Evolutionary conservation across 768 basidiomycete species (phyloP), one percentile per base, ranked within the genome.

Genomic region (Galerina marginata): DNA sequence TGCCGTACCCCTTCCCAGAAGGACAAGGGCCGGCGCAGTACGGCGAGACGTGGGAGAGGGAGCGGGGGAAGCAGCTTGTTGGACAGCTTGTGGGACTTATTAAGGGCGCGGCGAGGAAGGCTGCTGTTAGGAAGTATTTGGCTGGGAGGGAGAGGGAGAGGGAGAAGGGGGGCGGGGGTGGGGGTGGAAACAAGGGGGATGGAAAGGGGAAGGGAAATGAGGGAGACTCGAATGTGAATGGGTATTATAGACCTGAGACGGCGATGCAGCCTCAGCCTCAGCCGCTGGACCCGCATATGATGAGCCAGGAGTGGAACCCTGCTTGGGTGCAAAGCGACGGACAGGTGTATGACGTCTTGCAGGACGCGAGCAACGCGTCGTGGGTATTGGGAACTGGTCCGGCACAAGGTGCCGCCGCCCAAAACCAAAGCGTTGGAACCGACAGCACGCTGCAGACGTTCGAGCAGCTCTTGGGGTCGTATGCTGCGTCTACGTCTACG

Each of bases 11-110:
- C 6, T 93, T 93, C 63, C 73, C 71, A 42, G 75, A 80, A 49
- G 92, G 90, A 29, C 88, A 93, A 64, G 92, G 89, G 2, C 90
- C 92, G 2, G 69, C 81, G 15, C 77, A 79, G n/a, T 93, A 93
- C 71, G 79, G 74, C 9, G 70, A 77, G 53, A 86, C 77, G 26
- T 92, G 91, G 92, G 83, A 86, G 61, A 80, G 74, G 47, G 82
- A 88, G 38, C 83, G 91, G 29, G 82, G 84, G 5, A 85, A 83
- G 61, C 84, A 83, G 65, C 75, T 93, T 37, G 77, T 90, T 14
- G 74, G 79, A 2, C 86, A 92, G 67, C 76, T 92, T 37, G 75
- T 88, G 14, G 75, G 76, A 20, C 73, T 91, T 10, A 81, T 91
- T 58, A 87, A 87, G 66, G 74, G 71, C 51, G 90, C 90, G 5